Conservation (phyloP, 2,329 filamentous ascomycete genomes). For the Tolypocladium endophyticum region DNA sequence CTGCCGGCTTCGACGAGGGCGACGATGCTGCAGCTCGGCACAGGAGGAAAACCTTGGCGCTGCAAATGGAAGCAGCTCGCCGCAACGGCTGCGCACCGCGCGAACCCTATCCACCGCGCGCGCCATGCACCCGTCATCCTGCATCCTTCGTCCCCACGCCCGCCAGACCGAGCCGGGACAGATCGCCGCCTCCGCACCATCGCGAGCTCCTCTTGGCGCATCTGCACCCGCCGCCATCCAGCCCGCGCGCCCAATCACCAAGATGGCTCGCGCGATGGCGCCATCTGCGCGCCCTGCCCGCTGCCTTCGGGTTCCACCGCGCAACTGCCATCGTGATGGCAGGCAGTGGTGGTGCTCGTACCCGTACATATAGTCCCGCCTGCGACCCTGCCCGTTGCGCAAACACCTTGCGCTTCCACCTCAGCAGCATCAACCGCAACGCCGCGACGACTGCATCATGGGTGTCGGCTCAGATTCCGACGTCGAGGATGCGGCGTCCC, state of each 20-base stretch:
- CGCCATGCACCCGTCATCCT: not conserved
- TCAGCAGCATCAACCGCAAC: not conserved
- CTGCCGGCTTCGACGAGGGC: not conserved
- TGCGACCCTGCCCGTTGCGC: not conserved
- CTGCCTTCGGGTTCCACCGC: not conserved
- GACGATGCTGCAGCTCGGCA: not conserved
- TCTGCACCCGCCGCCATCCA: not conserved
- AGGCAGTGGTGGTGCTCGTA: too few relatives aligned
- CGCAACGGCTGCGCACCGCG: not conserved
- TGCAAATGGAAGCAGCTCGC: not conserved
- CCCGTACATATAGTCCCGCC: not conserved
- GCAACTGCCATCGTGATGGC: not conserved
- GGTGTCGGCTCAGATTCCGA: slow-evolving; percentile 4
- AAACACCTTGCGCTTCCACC: too few relatives aligned
- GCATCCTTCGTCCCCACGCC: not conserved
- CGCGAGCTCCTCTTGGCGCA: not conserved
- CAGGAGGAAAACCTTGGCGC: not conserved
- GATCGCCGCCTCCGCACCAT: not conserved
- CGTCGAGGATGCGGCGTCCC: slow-evolving; percentile 2
- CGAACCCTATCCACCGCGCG: not conserved
- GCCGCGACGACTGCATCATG: slow-evolving; percentile 4
- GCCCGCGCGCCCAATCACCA: not conserved
- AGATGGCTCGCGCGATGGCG: not conserved
- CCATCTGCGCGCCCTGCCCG: not conserved
- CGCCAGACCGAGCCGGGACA: not conserved